Evolutionary conservation across 2,329 filamentous ascomycete species (phyloP).

Genomic region (Ceratocystis ficicola): DNA sequence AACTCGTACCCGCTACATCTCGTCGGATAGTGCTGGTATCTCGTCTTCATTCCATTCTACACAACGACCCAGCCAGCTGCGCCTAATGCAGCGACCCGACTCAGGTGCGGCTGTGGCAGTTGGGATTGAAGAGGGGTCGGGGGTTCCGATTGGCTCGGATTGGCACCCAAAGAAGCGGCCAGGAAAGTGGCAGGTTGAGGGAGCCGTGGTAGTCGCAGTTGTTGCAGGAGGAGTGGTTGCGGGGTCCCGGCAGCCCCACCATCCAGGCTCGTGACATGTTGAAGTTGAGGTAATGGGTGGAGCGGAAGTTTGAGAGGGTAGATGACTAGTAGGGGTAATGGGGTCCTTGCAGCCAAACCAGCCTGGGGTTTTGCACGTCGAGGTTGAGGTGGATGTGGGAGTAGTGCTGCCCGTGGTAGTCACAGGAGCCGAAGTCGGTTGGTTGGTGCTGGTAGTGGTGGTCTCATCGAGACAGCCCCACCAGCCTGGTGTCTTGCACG

Average conservation of each 20-base stretch:
- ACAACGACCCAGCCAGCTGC: conserved; percentile 35
- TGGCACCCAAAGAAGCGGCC: conserved; percentile 40
- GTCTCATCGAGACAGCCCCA: conserved; percentile 66
- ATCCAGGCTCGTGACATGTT: conserved; percentile 45
- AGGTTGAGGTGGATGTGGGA: conserved; percentile 37
- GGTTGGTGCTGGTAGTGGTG: conserved; percentile 33
- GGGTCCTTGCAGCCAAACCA: conserved; percentile 54
- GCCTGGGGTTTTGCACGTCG: conserved; percentile 49
- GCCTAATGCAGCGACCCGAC: conserved; percentile 29
- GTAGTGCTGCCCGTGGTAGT: conserved; percentile 28
- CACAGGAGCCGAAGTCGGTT: conserved; percentile 27
- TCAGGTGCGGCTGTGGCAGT: conserved; percentile 26
- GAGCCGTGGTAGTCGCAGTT: conserved; percentile 23
- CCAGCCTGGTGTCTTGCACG: conserved; percentile 87
- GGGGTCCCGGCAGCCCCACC: conserved; percentile 52
- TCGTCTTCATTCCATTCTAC: conserved; percentile 29
- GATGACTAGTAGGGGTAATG: conserved; percentile 31
- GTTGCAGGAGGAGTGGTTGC: conserved; percentile 30
- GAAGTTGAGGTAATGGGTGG: conserved; percentile 25
- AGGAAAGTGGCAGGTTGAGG: conserved; percentile 34
- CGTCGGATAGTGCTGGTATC: conserved; percentile 27
- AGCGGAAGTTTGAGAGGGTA: conserved; percentile 27
- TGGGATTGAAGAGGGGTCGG: conserved; percentile 25
- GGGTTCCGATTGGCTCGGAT: conserved; percentile 30
- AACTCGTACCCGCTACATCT: conserved; percentile 26